A percentile compares a stretch with the other conserved stretches of the same genome.
Evolutionary conservation across 108 stramenopile species (phyloP).

Genomic region (Epipyxis sp.): DNA sequence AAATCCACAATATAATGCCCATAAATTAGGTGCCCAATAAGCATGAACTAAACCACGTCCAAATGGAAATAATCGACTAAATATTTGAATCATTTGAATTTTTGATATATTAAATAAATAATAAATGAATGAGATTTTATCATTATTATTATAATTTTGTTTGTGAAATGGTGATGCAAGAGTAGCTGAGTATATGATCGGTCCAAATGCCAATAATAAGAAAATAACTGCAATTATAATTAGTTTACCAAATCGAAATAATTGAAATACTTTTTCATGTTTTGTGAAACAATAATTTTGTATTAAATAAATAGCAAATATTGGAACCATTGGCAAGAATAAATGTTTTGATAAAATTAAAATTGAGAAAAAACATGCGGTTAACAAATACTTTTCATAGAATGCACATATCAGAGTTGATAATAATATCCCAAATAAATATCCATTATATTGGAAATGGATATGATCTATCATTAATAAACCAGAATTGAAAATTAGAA

Average conservation of each 20-base stretch:
- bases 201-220: conserved; percentile 47
- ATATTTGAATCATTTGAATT: conserved; percentile 75
- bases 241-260: no score
- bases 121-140: conserved; percentile 60
- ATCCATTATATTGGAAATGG: conserved; percentile 93
- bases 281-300: no score
- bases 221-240: neutral
- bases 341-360: conserved; percentile 86
- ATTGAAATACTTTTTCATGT: no score
- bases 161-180: conserved; percentile 32
- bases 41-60: conserved; percentile 88
- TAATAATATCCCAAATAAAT: conserved; percentile 74
- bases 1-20: conserved; percentile 72
- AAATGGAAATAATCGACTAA: conserved; percentile 86
- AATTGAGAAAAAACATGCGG: conserved; percentile 65
- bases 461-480: conserved; percentile 88
- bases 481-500: conserved; percentile 49
- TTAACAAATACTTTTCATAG: conserved; percentile 3
- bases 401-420: conserved; percentile 56
- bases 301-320: conserved; percentile 76
- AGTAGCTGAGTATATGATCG: conserved; percentile 56
- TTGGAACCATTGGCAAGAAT: conserved; percentile 76
- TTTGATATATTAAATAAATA: conserved; percentile 49
- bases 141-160: neutral
- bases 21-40: conserved; percentile 96